Evolutionary conservation across 2,329 filamentous ascomycete genomes (phyloP), one percentile per base, ranked within the genome.

Genomic region (Aspergillus phoenicis): DNA sequence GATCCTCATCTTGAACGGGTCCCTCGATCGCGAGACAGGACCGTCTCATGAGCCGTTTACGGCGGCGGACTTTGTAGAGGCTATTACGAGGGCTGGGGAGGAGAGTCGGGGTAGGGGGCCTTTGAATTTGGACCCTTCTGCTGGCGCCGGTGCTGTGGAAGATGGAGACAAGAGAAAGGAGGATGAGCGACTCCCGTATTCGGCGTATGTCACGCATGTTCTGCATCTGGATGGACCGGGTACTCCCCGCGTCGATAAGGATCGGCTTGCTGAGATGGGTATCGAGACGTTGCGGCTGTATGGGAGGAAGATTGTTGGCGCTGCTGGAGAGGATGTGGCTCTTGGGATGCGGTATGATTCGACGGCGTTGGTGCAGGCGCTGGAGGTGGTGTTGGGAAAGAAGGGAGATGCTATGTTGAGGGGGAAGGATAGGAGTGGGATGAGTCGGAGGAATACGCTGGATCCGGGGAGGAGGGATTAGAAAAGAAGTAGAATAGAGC

Each of bases 1-100:
- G 73, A 89, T 97, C 17, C 80, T 97, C 7, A 90, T 97, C 26
- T 80, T 97, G 5, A 98, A 98, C 71, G 91, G 91, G 22, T 90
- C 85, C 1, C 81, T 90, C 0, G 94, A 98, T 71, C 87, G 94
- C 8, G 94, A 98, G 79, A 97, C 93, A 0, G 91, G 93, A 0
- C 91, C 93, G 0, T 82, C 82, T 0, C 72, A 72, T 0, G 64
- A 82, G 0, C 87, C 89, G 0, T 93, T 91, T 71, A 86, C 87
- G 0, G 94, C 91, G 0, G 78, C 86, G 0, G 93, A 96, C 69
- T 98, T 98, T 72, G 85, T 97, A 0, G 85, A 84, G 10, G 91
- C 94, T 0, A 89, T 98, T 51, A 87, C 87, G 0, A 84, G 87
- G 22, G 93, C 93, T 0, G 90, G 89, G 39, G 84, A 86, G 36